These are phyloP conservation scores for Helenozyma baotianmanensis DNA, from an alignment of 805 yeast genomes.

Conservation along the genomic window DNA sequence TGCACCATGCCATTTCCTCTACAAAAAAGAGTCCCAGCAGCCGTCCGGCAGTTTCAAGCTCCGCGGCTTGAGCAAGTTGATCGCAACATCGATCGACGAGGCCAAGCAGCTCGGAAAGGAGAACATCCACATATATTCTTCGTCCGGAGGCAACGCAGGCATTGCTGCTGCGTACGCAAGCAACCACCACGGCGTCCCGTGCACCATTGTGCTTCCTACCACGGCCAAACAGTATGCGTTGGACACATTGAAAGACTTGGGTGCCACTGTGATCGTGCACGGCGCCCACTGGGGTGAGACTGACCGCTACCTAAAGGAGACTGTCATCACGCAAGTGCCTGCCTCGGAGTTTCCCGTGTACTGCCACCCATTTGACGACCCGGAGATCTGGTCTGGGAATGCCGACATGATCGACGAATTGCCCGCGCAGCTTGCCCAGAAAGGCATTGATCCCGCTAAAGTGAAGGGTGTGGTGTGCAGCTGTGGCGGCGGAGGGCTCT, in stretches of 20 bases:
- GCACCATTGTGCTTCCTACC: conserved; percentile 60
- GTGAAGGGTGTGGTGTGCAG: conserved; percentile 49
- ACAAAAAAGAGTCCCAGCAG: conserved; percentile 49
- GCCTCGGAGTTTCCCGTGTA: conserved; percentile 31
- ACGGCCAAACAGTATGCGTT: conserved; percentile 45
- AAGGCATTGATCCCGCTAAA: conserved; percentile 11
- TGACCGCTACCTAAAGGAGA: conserved; percentile 34
- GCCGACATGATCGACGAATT: conserved; percentile 35
- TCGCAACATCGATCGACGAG: conserved; percentile 26
- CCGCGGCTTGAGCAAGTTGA: conserved; percentile 49
- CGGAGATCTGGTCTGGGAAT: conserved; percentile 52
- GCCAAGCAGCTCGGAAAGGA: conserved; percentile 21
- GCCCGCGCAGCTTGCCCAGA: conserved; percentile 22
- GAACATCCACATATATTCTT: conserved; percentile 40
- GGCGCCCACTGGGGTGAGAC: conserved; percentile 51
- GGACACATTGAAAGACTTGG: conserved; percentile 40
- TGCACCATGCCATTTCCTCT: conserved; percentile 36
- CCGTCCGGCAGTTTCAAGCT: conserved; percentile 58
- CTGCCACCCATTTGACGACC: conserved; percentile 53
- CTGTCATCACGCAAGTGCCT: conserved; percentile 16
- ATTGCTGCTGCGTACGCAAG: conserved; percentile 51
- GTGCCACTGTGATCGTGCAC: conserved; percentile 46
- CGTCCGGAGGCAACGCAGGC: conserved; percentile 58
- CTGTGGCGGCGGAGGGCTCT: conserved; percentile 56
- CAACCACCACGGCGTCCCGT: conserved; percentile 28